phyloP scores from a whole-genome alignment of 2,329 filamentous ascomycete species.

The Monosporascus cannonballus region DNA sequence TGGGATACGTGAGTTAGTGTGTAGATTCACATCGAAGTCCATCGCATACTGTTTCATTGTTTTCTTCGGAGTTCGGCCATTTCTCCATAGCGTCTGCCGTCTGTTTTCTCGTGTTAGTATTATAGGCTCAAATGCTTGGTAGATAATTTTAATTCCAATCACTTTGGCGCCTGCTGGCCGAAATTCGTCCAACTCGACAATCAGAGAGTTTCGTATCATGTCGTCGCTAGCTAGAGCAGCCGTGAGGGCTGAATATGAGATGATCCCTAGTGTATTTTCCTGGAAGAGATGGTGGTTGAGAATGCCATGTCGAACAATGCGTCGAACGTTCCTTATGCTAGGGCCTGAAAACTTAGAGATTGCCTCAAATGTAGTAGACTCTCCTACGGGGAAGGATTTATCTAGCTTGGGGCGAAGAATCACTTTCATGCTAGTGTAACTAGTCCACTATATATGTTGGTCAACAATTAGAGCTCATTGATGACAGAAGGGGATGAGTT shows the following conservation, averaged over 20 bases:
- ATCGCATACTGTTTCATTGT: constrained; percentile 14
- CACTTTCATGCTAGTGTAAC: constrained; percentile 11
- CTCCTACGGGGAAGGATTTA: constrained; percentile 11
- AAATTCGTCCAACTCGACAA: constrained; percentile 18
- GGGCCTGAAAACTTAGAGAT: constrained; percentile 13
- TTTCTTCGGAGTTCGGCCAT: constrained; percentile 21
- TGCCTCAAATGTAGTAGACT: constrained; percentile 8
- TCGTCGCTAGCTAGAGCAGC: constrained; percentile 11
- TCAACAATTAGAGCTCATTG: not conserved
- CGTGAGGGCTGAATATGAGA: constrained; percentile 20
- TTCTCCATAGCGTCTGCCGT: constrained; percentile 19
- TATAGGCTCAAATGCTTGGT: not conserved
- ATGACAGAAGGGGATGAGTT: not conserved
- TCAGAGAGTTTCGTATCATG: constrained; percentile 12
- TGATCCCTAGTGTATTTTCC: constrained; percentile 21
- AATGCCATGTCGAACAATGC: constrained; percentile 25
- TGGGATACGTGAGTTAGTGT: not conserved
- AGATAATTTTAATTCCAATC: not conserved
- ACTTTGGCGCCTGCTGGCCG: constrained; percentile 15
- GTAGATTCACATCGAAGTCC: no score
- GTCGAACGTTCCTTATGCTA: constrained; percentile 8
- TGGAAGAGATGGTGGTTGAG: constrained; percentile 25
- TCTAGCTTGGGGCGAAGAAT: constrained; percentile 13
- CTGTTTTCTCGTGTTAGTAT: constrained; percentile 1
- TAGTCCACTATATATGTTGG: constrained; percentile 10